phyloP scores from a whole-genome alignment of 345 rosid genomes.

The Aquilaria yunnanensis region DNA sequence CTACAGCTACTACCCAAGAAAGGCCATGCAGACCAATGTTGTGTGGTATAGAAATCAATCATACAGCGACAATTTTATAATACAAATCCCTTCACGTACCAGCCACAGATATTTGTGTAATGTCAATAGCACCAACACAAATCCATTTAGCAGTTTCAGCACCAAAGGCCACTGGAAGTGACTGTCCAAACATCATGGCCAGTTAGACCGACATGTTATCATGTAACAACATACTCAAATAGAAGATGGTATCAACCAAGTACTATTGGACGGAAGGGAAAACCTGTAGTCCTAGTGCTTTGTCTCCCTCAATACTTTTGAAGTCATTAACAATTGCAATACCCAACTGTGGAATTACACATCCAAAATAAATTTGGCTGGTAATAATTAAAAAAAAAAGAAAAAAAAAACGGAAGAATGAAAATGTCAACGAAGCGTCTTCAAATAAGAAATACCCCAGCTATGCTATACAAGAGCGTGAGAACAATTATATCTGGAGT shows the following conservation, averaged over 20 bases:
- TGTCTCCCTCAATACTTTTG: constrained; percentile 96
- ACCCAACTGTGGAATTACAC: constrained; percentile 53
- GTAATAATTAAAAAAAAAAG: neutral
- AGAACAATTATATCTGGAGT: constrained; percentile 87
- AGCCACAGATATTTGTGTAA: constrained; percentile 88
- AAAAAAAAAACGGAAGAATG: neutral
- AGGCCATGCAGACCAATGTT: no score
- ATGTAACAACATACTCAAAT: constrained; percentile 1
- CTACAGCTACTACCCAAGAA: no score
- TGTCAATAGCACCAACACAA: constrained; percentile 93
- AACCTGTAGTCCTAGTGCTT: constrained; percentile 92
- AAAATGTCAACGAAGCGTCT: neutral
- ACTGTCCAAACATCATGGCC: constrained; percentile 38
- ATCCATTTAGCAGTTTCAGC: constrained; percentile 99
- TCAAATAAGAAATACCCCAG: constrained; percentile 61
- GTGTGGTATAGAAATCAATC: no score
- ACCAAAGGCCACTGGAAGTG: constrained; percentile 97
- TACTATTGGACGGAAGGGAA: neutral
- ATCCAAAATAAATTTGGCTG: constrained; percentile 8
- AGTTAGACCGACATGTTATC: neutral
- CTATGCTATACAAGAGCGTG: constrained; percentile 92
- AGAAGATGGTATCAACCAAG: constrained; percentile 5
- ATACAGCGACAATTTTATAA: neutral
- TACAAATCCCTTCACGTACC: constrained; percentile 36
- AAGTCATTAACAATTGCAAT: constrained; percentile 97